Evolutionary conservation across 257 asterid genomes (phyloP).

Genomic region (Nicotiana paniculata): DNA sequence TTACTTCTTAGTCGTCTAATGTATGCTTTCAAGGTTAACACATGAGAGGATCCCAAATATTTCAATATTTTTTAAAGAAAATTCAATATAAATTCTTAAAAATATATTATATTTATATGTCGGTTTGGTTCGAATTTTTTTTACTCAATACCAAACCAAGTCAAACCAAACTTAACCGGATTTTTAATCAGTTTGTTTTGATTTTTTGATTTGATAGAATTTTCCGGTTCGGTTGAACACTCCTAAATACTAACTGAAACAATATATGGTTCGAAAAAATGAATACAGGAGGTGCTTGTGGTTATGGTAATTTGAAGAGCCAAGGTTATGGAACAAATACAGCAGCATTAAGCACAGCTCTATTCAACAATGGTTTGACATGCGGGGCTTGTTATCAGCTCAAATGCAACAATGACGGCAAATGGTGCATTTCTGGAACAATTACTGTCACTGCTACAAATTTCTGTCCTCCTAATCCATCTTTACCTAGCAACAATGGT

Average conservation of each 20-base stretch:
- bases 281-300: conserved; percentile 87
- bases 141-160: too few relatives aligned
- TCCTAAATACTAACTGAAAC: not conserved
- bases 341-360: conserved; percentile 83
- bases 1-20: too few relatives aligned
- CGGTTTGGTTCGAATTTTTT: too few relatives aligned
- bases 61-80: too few relatives aligned
- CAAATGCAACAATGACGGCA: conserved; percentile 44
- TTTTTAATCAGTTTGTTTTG: too few relatives aligned
- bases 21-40: too few relatives aligned
- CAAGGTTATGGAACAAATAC: conserved; percentile 80
- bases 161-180: too few relatives aligned
- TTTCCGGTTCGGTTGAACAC: too few relatives aligned
- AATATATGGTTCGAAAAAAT: not conserved
- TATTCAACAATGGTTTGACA: conserved; percentile 75
- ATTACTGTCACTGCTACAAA: conserved; percentile 81
- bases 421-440: conserved; percentile 51
- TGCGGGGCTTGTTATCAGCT: conserved; percentile 80
- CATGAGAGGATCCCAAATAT: too few relatives aligned
- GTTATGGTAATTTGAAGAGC: conserved; percentile 75
- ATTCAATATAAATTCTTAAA: too few relatives aligned
- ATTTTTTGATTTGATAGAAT: too few relatives aligned
- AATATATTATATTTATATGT: too few relatives aligned
- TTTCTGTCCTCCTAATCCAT: conserved; percentile 87
- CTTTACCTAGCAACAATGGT: conserved; percentile 60